Evolutionary conservation across 768 basidiomycete species (phyloP), one percentile per base, ranked within the genome.

Genomic region (Russula brevipes): DNA sequence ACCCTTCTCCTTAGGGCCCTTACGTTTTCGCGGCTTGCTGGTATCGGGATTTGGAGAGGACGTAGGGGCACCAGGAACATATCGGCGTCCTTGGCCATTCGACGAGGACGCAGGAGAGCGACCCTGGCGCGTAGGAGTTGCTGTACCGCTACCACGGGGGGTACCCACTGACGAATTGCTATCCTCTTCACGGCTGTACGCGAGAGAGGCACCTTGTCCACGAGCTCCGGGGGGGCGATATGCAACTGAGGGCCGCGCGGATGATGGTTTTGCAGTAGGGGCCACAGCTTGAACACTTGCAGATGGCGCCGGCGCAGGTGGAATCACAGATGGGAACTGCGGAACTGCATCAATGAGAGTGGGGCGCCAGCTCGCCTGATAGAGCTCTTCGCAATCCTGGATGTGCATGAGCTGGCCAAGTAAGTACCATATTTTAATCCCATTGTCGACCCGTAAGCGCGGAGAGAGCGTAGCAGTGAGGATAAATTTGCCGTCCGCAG

Each of bases 401-500:
- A 89, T 77, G 66, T 98, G 93, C 58, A 97, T 72, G n/a, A 98
- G 82, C 1, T 85, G 81, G 9, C 97, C 95, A 0, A 86, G 81
- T 73, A 91, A 94, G 73, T 96, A 94, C 90, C 89, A 98, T 64
- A 99, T 81, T 77, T 95, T 97, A 74, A 98, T 85, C 1, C 95
- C 94, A 69, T 98, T 98, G 77, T 99, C 97, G 63, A 99, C 97
- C 44, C 97, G 86, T 54, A 98, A 77, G 30, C 97, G 85, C 0
- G 97, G 97, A 17, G 91, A 94, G n/a, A 98, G 83, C 0, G 94
- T 98, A 2, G 95, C 94, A 8, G 96, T 98, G 68, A 99, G 79
- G 31, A 99, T 82, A 79, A 88, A 95, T 47, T 89, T 85, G 12
- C 96, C 97, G 64, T 94, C 91, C 0, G 94, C 89, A 14, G 91